A percentile compares a stretch with the other conserved stretches of the same genome.
Conservation (phyloP, 129 eudicot species). For the Arctium lappa region DNA sequence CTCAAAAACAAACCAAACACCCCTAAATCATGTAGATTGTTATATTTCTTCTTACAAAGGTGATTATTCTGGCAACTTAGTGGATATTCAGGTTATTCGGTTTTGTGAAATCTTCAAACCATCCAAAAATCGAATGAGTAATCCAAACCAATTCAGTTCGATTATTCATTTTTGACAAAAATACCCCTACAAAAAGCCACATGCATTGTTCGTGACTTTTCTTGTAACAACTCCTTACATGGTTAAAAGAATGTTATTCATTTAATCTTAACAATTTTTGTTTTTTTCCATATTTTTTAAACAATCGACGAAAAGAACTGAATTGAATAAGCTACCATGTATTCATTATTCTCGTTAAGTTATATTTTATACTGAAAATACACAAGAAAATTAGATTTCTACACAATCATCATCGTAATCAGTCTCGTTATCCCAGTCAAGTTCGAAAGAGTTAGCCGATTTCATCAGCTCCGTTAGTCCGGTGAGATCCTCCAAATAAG, state of each 20-base stretch:
- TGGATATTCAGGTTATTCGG: too few species aligned
- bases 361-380: not conserved
- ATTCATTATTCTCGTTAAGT: not conserved
- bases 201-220: too few species aligned
- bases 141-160: too few species aligned
- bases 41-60: too few species aligned
- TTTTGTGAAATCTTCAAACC: too few species aligned
- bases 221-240: too few species aligned
- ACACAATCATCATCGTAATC: constrained; percentile 62
- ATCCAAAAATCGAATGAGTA: too few species aligned
- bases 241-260: not conserved
- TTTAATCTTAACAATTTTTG: not conserved
- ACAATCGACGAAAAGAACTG: not conserved
- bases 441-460: constrained; percentile 59
- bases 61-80: too few species aligned
- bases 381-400: constrained; percentile 50
- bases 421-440: constrained; percentile 75
- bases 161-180: too few species aligned
- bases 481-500: constrained; percentile 90
- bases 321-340: not conserved
- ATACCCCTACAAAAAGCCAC: too few species aligned
- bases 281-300: not conserved
- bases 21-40: too few species aligned
- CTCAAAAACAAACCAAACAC: too few species aligned
- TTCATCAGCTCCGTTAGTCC: constrained; percentile 91